Base-by-base conservation (phyloP, 768 basidiomycete species). In the Agaricus bisporus region DNA sequence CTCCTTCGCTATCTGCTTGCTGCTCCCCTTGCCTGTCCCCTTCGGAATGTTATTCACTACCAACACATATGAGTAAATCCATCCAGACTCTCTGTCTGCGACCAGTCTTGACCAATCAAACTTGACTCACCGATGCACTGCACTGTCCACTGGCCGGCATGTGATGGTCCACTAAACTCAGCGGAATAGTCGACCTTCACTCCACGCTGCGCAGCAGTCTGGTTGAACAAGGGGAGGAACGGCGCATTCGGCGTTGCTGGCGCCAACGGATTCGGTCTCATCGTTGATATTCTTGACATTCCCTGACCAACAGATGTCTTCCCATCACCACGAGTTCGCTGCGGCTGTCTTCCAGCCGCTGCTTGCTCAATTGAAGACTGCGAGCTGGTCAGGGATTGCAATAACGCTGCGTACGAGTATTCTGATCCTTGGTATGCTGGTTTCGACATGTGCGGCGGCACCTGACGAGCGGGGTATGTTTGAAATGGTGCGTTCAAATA, bases 1-100 rank as follows among this genome's bases (percentile, higher is more conserved):
- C 61, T 90, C 88, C 65, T 88, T 90, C 6, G 88, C 88, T 1
- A 79, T 67, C 62, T 90, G 87, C 66, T 90, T 90, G 65, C 74
- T 85, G 49, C 74, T 70, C 26, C 86, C 85, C n/a, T 64, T 66
- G 1, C 88, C 88, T 46, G 72, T 66, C 10, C 88, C 88, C 60
- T 82, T 86, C 61, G 71, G 70, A 54, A 86, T 80, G 1, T 85
- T 85, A 59, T 88, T 85, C 48, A 87, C 88, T 88, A 55, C 26
- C 51, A 20, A 43, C 25, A 59, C 29, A 51, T 41, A 38, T 41
- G 51, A n/a, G 46, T 49, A 51, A 38, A 36, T 35, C 36, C 35
- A 46, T 35, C 36, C 35, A 48, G 4, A 39, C 37, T 15, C 29
- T 44, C 38, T n/a, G 11, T n/a, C 17, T 32, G 20, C 41, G 41